A percentile compares a stretch with the other conserved stretches of the same genome.
These are phyloP conservation scores for Magnusiomyces sp. DNA, from an alignment of 1,139 yeast species.

Conservation along the genomic window DNA sequence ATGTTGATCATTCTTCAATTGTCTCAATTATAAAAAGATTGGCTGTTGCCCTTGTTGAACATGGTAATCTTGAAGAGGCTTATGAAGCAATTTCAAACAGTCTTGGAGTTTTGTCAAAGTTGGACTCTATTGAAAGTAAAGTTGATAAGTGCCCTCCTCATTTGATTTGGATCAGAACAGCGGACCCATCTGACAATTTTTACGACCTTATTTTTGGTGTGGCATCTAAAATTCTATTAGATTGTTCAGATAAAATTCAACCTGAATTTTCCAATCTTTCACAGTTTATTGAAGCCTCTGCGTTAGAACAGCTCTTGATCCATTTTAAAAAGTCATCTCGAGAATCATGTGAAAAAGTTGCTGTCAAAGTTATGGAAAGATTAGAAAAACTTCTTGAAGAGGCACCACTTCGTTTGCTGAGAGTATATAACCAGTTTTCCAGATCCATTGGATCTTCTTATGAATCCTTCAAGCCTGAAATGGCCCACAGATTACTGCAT, in stretches of 20 bases:
- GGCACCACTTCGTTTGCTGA: conserved; percentile 9
- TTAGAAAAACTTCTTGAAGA: conserved; percentile 4
- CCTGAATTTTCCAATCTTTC: neutral
- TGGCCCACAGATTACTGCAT: conserved; percentile 5
- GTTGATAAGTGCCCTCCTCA: neutral
- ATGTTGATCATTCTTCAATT: conserved; percentile 8
- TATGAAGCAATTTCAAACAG: conserved; percentile 7
- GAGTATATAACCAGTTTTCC: conserved; percentile 7
- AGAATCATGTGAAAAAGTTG: conserved; percentile 2
- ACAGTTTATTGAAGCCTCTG: conserved; percentile 7
- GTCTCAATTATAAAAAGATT: conserved; percentile 15
- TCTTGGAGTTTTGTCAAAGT: conserved; percentile 7
- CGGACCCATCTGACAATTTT: neutral
- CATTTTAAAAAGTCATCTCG: conserved; percentile 7
- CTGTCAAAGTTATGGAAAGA: conserved; percentile 7
- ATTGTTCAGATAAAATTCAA: neutral
- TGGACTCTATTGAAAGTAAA: conserved; percentile 3
- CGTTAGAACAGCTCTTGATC: conserved; percentile 9
- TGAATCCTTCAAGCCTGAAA: conserved; percentile 3
- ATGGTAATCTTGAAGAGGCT: conserved; percentile 8
- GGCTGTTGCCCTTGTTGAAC: conserved; percentile 13
- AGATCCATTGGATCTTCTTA: conserved; percentile 9
- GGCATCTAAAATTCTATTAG: neutral
- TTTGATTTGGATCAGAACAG: conserved; percentile 1
- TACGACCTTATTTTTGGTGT: neutral